These are phyloP conservation scores for Diaporthe sp. DNA, from an alignment of 2,329 filamentous ascomycete species.

Conservation along the genomic window DNA sequence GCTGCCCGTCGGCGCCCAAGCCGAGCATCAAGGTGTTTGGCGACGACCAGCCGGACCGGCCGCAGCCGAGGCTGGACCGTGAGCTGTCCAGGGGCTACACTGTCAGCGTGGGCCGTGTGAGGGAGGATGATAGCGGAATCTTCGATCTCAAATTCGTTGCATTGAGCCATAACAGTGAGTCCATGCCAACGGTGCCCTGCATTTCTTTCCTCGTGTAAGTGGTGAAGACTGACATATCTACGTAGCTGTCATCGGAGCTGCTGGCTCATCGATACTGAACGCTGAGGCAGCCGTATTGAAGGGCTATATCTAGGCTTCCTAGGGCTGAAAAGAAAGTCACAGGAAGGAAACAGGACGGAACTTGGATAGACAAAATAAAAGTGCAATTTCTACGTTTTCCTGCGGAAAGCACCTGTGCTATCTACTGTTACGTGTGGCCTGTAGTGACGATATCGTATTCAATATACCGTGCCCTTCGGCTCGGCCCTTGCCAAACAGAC, in stretches of 20 bases:
- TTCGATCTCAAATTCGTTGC: slow-evolving; percentile 97
- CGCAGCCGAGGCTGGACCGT: slow-evolving; percentile 91
- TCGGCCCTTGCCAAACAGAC: neutral
- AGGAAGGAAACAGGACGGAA: neutral
- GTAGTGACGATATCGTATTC: neutral
- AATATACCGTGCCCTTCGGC: neutral
- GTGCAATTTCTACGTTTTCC: neutral
- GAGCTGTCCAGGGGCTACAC: slow-evolving; percentile 89
- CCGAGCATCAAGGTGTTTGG: slow-evolving; percentile 85
- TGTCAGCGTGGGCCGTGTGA: slow-evolving; percentile 88
- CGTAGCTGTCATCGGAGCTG: slow-evolving; percentile 88
- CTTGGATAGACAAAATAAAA: slow-evolving; percentile 26
- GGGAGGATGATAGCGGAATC: slow-evolving; percentile 87
- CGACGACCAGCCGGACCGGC: slow-evolving; percentile 83
- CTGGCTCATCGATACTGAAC: slow-evolving; percentile 95
- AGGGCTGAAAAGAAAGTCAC: neutral
- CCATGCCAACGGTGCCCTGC: neutral
- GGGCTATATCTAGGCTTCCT: slow-evolving; percentile 74
- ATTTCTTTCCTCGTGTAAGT: neutral
- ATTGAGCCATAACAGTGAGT: slow-evolving; percentile 82
- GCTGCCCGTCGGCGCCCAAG: slow-evolving; percentile 87
- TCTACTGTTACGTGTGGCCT: neutral
- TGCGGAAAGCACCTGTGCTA: neutral
- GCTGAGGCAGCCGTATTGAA: slow-evolving; percentile 93
- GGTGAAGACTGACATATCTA: slow-evolving; percentile 40